A percentile compares a stretch with the other conserved stretches of the same genome.
Conservation (phyloP, 140 eudicot species). For the Anethum foeniculum region DNA sequence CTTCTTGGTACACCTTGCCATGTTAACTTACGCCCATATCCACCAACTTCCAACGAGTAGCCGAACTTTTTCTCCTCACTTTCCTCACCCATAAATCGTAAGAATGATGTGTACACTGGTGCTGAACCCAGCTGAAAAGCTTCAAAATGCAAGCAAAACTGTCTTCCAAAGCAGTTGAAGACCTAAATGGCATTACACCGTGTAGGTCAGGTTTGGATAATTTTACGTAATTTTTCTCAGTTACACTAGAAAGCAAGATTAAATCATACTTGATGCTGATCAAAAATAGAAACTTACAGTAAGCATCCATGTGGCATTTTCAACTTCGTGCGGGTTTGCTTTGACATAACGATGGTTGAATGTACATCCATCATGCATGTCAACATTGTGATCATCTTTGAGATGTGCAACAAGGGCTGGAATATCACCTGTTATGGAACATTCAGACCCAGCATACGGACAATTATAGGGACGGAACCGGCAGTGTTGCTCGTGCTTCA, state of each 20-base stretch:
- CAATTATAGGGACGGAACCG: slow-evolving; percentile 32
- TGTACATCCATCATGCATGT: slow-evolving; percentile 30
- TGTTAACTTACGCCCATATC: slow-evolving; percentile 20
- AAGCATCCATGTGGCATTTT: slow-evolving; percentile 33
- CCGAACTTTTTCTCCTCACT: slow-evolving; percentile 22
- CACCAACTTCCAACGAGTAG: slow-evolving; percentile 26
- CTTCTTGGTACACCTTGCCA: slow-evolving; percentile 36
- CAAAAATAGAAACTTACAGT: slow-evolving; percentile 20
- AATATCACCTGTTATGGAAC: slow-evolving; percentile 23
- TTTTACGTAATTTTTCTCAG: neutral
- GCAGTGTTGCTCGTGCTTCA: slow-evolving; percentile 30
- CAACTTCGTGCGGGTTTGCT: slow-evolving; percentile 28
- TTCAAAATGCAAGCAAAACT: slow-evolving; percentile 34
- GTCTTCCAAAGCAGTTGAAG: slow-evolving; percentile 28
- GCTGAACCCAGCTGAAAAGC: slow-evolving; percentile 29
- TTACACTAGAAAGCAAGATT: neutral
- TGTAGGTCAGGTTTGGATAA: neutral
- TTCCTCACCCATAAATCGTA: slow-evolving; percentile 34
- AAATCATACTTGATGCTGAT: neutral
- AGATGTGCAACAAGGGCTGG: slow-evolving; percentile 27
- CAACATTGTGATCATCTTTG: slow-evolving; percentile 25
- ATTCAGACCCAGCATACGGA: slow-evolving; percentile 31
- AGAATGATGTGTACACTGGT: slow-evolving; percentile 30
- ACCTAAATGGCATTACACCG: slow-evolving; percentile 10
- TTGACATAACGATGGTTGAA: slow-evolving; percentile 32